Base-by-base conservation (phyloP, 169 alveolate species). In the Babesia bigemina region DNA sequence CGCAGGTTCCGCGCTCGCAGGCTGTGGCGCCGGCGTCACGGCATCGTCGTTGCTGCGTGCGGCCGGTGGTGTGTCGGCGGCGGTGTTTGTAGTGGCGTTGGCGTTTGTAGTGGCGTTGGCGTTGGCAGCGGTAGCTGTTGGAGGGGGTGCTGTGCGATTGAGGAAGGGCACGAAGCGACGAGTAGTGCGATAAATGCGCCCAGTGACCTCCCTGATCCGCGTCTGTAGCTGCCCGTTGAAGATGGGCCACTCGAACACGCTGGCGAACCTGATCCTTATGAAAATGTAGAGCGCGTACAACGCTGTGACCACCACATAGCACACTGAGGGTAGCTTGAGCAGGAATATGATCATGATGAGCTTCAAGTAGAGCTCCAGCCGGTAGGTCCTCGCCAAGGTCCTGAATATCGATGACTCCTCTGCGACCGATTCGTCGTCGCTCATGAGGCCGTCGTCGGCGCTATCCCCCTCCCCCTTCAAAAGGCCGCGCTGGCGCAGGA, bases 311-410 rank as follows among this genome's bases (percentile, higher is more conserved):
- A 81, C 13, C 19, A 62, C 13, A 73, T 71, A 81, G 42, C 73
- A 71, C 21, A 61, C 2, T 53, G 75, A 16, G 14, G 88, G 85
- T 63, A 81, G 53, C 63, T 81, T 81, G 42, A 81, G 55, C 26
- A 81, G 58, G 67, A 81, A 81, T 0, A 75, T 44, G 28, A 81
- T 12, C 63, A 72, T 59, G 77, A 81, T 72, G 13, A 50, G 36
- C 84, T 72, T 72, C 24, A 81, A 17, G 59, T 58, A 81, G 26
- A 73, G 24, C 45, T 81, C 88, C 19, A 81, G 29, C 48, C 75
- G 72, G 65, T 81, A 81, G 19, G 28, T 13, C n/a, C 78, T 26
- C 70, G 66, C 9, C 28, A 48, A 24, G n/a, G 33, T 45, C 36
- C 84, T 63, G 53, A 81, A 13, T 1, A 50, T 7, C 22, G 76